Base-by-base conservation (phyloP, 1,139 yeast species). In the Protomyces pachydermus region DNA sequence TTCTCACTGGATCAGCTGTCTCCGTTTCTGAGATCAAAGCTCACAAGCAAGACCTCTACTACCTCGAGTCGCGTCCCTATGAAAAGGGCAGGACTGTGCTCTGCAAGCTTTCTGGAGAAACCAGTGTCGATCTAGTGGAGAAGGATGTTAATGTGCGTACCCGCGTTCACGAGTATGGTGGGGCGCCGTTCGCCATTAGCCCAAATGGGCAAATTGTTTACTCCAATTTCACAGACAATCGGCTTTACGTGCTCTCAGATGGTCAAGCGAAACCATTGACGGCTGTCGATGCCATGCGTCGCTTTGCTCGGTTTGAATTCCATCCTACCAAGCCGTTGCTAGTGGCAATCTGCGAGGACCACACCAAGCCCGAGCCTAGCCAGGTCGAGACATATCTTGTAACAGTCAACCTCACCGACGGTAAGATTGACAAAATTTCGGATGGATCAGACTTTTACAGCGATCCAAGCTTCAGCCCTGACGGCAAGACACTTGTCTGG, bases 131-230 rank as follows among this genome's bases (percentile, higher is more conserved):
- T 16, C 32, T 60, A 37, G 50, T 60, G 3, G 18, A 25, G 0
- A 35, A 14, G 1, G 39, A 42, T 6, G 54, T 28, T 18, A 37
- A 54, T 54, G 60, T 60, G 1, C 54, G 54, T 5, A 60, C 64
- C 3, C 42, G 55, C n/a, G 64, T 60, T 14, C 64, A 60, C 16
- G 64, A 60, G 35, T 60, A 54, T 37, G 64, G 64, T n/a, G 64
- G 64, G 1, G 34, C 25, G 2, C 57, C 54, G 6, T 60, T 54
- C 28, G 50, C 54, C 6, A 9, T 60, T n/a, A 50, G 45, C 12
- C 45, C 38, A n/a, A 35, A 42, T 3, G 25, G 38, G 10, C 34
- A 16, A 3, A 9, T 54, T 28, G 48, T 54, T 39, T 54, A 46
- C 34, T 54, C 64, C 25, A 28, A 54, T 5, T 23, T 20, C 16